Conservation (phyloP, 208 protist genomes). For the Acanthamoeba royreba region DNA sequence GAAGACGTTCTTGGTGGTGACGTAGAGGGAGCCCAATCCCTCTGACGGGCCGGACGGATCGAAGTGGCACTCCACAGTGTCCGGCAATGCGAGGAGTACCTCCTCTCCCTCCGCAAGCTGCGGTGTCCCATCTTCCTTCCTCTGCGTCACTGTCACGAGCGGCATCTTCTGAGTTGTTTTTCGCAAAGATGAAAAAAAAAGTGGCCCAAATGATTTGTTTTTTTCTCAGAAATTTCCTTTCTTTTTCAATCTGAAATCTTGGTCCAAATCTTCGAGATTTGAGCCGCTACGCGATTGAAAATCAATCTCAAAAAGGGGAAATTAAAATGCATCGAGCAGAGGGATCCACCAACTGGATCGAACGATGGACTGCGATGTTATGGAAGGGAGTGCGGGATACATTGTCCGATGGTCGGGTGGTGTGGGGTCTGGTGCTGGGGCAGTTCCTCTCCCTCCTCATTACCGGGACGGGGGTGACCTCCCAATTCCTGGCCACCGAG, state of each 20-base stretch:
- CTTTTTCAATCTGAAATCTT: not conserved
- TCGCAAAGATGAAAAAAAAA: too few relatives aligned
- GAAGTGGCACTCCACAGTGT: not conserved
- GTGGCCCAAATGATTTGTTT: not conserved
- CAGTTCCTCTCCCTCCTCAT: constrained; percentile 86
- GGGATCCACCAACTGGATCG: not conserved
- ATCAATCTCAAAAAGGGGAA: not conserved
- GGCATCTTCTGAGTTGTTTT: not conserved
- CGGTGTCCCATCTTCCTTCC: not conserved
- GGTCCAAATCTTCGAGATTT: too few relatives aligned
- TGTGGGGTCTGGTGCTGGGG: constrained; percentile 69
- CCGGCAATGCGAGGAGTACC: not conserved
- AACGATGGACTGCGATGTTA: not conserved
- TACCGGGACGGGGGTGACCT: constrained; percentile 85
- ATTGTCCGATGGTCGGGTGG: not conserved
- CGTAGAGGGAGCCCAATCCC: not conserved
- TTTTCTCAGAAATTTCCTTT: not conserved
- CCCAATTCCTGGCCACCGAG: constrained; percentile 80
- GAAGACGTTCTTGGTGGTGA: constrained; percentile 1
- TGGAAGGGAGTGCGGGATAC: not conserved
- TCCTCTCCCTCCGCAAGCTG: not conserved
- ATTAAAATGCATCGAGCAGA: not conserved
- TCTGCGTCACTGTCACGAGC: not conserved
- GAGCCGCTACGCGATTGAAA: not conserved
- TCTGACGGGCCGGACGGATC: not conserved